A percentile compares a stretch with the other conserved stretches of the same genome.
Conservation (phyloP, 1,139 yeast species). For the Pichia terricola region DNA sequence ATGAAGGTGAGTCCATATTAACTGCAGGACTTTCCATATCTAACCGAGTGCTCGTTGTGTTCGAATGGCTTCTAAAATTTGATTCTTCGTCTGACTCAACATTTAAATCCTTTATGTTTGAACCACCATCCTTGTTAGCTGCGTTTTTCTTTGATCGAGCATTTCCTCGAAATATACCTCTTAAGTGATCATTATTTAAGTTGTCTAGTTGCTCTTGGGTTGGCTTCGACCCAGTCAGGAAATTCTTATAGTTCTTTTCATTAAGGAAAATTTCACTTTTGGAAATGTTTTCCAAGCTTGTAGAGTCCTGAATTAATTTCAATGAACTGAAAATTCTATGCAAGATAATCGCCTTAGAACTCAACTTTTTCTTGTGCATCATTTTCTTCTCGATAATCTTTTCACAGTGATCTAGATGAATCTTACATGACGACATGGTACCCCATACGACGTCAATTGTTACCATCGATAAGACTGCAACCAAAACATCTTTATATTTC, state of each 20-base stretch:
- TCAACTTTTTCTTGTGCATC: conserved; percentile 53
- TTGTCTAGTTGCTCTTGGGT: conserved; percentile 20
- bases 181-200: conserved; percentile 15
- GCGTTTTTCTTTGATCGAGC: conserved; percentile 1
- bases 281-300: conserved; percentile 41
- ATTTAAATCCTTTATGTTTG: background rate
- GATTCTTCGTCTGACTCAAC: background rate
- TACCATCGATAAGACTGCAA: conserved; percentile 80
- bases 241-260: conserved; percentile 24
- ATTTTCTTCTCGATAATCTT: conserved; percentile 62
- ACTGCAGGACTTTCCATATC: background rate
- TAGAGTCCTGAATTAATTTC: conserved; percentile 66
- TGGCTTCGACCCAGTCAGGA: conserved; percentile 23
- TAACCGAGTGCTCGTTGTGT: background rate
- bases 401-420: conserved; percentile 70
- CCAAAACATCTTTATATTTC: conserved; percentile 74
- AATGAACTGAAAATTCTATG: conserved; percentile 73
- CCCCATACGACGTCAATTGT: conserved; percentile 89
- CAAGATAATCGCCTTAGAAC: conserved; percentile 66
- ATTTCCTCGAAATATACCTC: conserved; percentile 18
- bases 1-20: conserved; percentile 3
- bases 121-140: background rate
- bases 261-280: conserved; percentile 26
- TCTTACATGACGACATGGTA: conserved; percentile 76
- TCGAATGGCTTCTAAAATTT: conserved; percentile 3